Percentiles rank a stretch among this genome's conserved stretches.
Evolutionary conservation across 2,329 filamentous ascomycete genomes (phyloP).

Genomic region (Rhynchosporium agropyri): DNA sequence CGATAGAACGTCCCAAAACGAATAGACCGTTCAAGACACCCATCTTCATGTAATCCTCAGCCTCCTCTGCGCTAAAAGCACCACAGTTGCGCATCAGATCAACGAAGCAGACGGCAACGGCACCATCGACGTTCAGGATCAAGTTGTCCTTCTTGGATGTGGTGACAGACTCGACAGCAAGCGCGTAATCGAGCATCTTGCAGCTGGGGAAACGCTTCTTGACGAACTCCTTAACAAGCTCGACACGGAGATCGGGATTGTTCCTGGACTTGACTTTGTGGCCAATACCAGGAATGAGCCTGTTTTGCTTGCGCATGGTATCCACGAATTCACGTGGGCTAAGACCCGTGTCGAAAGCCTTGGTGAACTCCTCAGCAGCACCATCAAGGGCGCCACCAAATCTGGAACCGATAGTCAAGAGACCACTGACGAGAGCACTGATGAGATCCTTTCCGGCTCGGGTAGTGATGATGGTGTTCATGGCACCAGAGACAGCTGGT

Average conservation of each 20-base stretch:
- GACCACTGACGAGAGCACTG: conserved; percentile 91
- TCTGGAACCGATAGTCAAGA: conserved; percentile 95
- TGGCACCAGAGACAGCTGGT: conserved; percentile 97
- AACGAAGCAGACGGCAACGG: conserved; percentile 98
- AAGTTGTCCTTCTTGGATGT: conserved; percentile 99
- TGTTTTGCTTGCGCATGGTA: conserved; percentile 99
- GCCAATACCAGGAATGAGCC: conserved; percentile 98
- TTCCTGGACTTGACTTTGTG: conserved; percentile 99
- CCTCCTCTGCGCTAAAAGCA: conserved; percentile 93
- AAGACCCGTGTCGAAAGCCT: conserved; percentile 96
- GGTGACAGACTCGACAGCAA: conserved; percentile 96
- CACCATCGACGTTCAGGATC: conserved; percentile 98
- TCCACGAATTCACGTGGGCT: conserved; percentile 99
- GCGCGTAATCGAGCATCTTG: conserved; percentile 98
- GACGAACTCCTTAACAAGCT: conserved; percentile 99
- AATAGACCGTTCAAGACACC: conserved; percentile 99
- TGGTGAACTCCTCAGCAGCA: conserved; percentile 97
- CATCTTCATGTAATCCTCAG: conserved; percentile 98
- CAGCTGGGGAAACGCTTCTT: conserved; percentile 95
- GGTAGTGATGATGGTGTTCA: conserved; percentile 99
- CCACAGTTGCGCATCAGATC: conserved; percentile 97
- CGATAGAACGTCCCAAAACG: conserved; percentile 94
- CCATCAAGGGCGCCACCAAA: conserved; percentile 99
- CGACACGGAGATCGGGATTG: conserved; percentile 99
- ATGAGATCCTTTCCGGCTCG: conserved; percentile 99